These are phyloP conservation scores for Penicillium sp. DNA, from an alignment of 2,329 filamentous ascomycete genomes.

Conservation along the genomic window DNA sequence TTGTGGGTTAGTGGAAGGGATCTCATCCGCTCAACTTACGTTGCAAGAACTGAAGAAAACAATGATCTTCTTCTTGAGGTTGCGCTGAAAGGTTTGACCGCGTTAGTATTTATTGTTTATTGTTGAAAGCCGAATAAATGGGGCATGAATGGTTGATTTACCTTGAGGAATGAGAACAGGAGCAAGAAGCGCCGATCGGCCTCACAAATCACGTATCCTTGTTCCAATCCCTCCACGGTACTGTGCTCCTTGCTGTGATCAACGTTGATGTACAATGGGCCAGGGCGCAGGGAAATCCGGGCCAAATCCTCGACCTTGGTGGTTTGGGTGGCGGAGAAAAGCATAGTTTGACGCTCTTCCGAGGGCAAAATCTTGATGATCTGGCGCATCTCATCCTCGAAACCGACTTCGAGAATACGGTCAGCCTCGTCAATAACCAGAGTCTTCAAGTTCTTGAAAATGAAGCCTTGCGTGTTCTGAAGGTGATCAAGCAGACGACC, in stretches of 20 bases:
- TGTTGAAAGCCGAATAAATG: no score
- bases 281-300: conserved; percentile 84
- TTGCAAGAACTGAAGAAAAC: conserved; percentile 88
- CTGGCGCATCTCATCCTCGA: conserved; percentile 97
- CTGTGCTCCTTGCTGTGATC: conserved; percentile 86
- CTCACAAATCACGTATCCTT: conserved; percentile 93
- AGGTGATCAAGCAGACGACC: conserved; percentile 91
- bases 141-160: no score
- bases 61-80: conserved; percentile 95
- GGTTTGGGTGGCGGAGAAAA: conserved; percentile 98
- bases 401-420: conserved; percentile 92
- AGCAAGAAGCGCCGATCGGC: conserved; percentile 91
- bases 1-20: no score
- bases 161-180: conserved; percentile 88
- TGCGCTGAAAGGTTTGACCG: conserved; percentile 48
- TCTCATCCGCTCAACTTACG: not conserved
- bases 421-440: conserved; percentile 97
- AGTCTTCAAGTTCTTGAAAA: conserved; percentile 89
- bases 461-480: conserved; percentile 84
- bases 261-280: conserved; percentile 95
- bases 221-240: conserved; percentile 90
- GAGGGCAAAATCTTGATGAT: conserved; percentile 92
- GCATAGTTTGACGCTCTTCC: conserved; percentile 86
- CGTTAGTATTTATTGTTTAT: no score
- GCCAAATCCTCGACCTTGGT: conserved; percentile 98